Base-by-base conservation (phyloP, 129 eudicot species). In the Flaveria bidentis region DNA sequence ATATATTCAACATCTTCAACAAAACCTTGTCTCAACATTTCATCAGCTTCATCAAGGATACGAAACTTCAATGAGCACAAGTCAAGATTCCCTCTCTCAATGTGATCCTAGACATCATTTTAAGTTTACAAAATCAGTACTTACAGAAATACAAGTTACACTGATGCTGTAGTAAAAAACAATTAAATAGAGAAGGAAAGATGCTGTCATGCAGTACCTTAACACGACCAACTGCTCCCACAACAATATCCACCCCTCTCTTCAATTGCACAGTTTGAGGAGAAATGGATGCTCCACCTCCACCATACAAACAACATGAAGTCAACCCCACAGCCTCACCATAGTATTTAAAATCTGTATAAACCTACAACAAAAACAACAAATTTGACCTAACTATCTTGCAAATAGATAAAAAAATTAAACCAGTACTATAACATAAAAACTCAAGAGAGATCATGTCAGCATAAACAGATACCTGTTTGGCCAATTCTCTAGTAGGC, bases 11-110 rank as follows among this genome's bases (percentile, higher is more conserved):
- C 99, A 64, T 95, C 99, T 63, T 95, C 99, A 78, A 95, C 99
- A 76, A 95, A 95, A 52, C 99, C 99, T 83, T 91, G 91, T 56
- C 87, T 89, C 71, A 95, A 78, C 99, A 95, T 95, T 81, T 95
- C 99, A 86, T 95, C 99, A 68, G 97, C 96, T 83, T 95, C 99
- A 76, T 95, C 99, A 41, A 95, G 97, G 42, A 95, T 96, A 30
- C 99, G 94, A 49, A 95, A 91, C 62, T 85, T 90, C 76, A 95
- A 74, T 14, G 92, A 84, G 53, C 94, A 80, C n/a, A 95, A 82
- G 80, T 95, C 91, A 76, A 95, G 80, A 75, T 84, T 84, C 11
- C 97, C 97, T 69, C 89, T 87, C 76, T 89, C 96, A 5, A 95
- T 67, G 65, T 85, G 97, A 85, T 95, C 99, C 99, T 95, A 77